Evolutionary conservation across 1,139 yeast genomes (phyloP).

Genomic region (Blastobotrys indianensis): DNA sequence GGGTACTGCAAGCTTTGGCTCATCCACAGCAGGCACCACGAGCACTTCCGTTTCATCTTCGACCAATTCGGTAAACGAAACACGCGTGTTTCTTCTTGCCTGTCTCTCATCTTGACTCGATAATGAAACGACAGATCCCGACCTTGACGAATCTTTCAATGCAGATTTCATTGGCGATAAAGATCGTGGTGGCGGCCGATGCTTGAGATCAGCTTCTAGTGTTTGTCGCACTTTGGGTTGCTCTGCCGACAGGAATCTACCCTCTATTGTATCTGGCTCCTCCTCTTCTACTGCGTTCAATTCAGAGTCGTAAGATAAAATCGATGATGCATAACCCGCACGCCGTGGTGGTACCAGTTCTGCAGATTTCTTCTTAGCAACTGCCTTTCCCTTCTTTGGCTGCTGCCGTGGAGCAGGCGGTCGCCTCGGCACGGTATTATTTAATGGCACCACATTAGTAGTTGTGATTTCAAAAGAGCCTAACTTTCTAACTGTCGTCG

Average conservation of each 20-base stretch:
- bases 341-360: neutral
- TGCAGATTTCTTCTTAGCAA: constrained; percentile 2
- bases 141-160: constrained; percentile 23
- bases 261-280: neutral
- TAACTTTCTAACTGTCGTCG: constrained; percentile 34
- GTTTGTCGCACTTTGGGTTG: neutral
- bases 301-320: constrained; percentile 32
- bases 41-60: neutral
- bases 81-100: constrained; percentile 2
- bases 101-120: neutral
- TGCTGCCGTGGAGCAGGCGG: no score
- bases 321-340: constrained; percentile 23
- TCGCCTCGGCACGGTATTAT: neutral
- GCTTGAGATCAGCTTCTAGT: constrained; percentile 10
- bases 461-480: constrained; percentile 36
- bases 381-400: constrained; percentile 1
- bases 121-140: constrained; percentile 7
- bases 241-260: neutral
- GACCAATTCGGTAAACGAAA: constrained; percentile 4
- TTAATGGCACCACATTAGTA: constrained; percentile 7
- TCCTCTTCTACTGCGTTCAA: constrained; percentile 33
- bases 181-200: constrained; percentile 27
- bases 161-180: constrained; percentile 32
- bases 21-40: neutral
- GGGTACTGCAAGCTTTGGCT: neutral